Base-by-base conservation (phyloP, 208 protist species). In the Leishmania lainsoni region DNA sequence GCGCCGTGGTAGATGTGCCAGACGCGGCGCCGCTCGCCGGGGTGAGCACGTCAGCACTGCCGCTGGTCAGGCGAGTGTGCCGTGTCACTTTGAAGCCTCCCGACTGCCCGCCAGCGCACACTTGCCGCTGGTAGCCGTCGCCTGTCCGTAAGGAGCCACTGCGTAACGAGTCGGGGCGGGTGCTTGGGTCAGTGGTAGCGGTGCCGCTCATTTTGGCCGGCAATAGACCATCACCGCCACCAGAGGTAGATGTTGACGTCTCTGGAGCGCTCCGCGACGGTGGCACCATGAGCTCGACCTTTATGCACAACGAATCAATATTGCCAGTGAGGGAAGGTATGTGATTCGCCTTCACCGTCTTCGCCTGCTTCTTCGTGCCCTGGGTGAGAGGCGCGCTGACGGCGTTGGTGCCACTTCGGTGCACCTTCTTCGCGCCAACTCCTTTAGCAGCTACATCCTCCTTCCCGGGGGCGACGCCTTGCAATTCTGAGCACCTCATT, bases 1-100 rank as follows among this genome's bases (percentile, higher is more conserved):
- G n/a, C 56, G 45, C 10, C 32, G 20, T 16, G 5, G 32, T 45
- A 69, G n/a, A 10, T 20, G 17, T 72, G 68, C 22, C 68, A 16
- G 42, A 72, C 10, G 71, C 75, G 5, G 56, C 69, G 35, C 51
- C 49, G 49, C 73, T 68, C 29, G 39, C 35, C 2, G 45, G 63
- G 9, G 29, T 26, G 20, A 39, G 32, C 52, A 45, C 61, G 42
- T 85, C 82, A n/a, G 72, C 66, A 68, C 84, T 14, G 48, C 77
- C 39, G 48, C 80, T 81, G 76, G 61, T 39, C 79, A 74, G 74
- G 8, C 81, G 85, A 6, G 81, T 45, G 59, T 83, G 85, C 8
- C 78, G 77, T 5, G 81, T 88, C 17, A 88, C 81, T n/a, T 66
- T 86, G 58, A 88, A 88, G 52, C 29, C 61, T 29, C 85, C 85